Evolutionary conservation across 1,284 basidiomycete species (phyloP).

Genomic region (Ganoderma leucocontextum): DNA sequence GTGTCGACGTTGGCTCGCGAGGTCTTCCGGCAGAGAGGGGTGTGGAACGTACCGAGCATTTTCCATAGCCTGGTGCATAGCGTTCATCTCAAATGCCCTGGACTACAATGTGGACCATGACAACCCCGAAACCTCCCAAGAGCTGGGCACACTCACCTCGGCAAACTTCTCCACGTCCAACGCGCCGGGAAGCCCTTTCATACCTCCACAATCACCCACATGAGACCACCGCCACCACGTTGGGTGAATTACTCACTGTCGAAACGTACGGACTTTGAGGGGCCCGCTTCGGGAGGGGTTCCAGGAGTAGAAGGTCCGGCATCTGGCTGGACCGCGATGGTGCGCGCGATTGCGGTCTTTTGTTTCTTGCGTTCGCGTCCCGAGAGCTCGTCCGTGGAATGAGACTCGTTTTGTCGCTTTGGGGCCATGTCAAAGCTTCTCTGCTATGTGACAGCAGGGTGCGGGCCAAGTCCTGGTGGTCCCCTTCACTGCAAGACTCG

Average conservation of each 20-base stretch:
- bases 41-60: constrained; percentile 64
- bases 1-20: not conserved
- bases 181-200: constrained; percentile 71
- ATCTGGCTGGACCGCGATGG: constrained; percentile 66
- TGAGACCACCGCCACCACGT: not conserved
- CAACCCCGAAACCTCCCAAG: too few species aligned
- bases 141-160: constrained; percentile 60
- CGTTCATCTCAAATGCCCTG: constrained; percentile 85
- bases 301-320: constrained; percentile 31
- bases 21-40: not conserved
- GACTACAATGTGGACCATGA: constrained; percentile 56
- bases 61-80: constrained; percentile 88
- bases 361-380: constrained; percentile 73
- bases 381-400: constrained; percentile 44
- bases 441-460: not conserved
- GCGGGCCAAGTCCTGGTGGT: not conserved
- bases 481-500: too few species aligned
- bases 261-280: constrained; percentile 49
- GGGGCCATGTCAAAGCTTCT: constrained; percentile 48
- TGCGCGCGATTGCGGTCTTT: constrained; percentile 68
- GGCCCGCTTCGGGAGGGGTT: constrained; percentile 45
- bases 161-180: constrained; percentile 90
- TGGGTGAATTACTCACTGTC: constrained; percentile 46
- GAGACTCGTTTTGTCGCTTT: constrained; percentile 55
- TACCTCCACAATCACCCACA: constrained; percentile 46